Evolutionary conservation across 2,329 filamentous ascomycete genomes (phyloP).

Genomic region (Aspergillus tanneri): DNA sequence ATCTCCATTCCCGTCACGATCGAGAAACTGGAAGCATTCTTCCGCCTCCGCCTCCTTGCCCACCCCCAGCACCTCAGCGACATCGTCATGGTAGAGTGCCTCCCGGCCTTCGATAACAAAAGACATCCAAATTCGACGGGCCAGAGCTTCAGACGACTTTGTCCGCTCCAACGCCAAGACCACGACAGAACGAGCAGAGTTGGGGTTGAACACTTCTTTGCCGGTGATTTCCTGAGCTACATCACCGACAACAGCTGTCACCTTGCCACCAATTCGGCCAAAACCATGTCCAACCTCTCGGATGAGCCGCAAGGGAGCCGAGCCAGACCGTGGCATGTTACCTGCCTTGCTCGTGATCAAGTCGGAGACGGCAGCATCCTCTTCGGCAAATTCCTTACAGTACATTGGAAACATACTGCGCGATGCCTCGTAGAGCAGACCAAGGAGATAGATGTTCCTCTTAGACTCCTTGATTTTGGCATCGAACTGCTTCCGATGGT

Average conservation of each 20-base stretch:
- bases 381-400: slow-evolving; percentile 83
- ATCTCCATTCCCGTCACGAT: slow-evolving; percentile 87
- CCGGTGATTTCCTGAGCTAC: slow-evolving; percentile 93
- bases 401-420: slow-evolving; percentile 87
- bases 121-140: slow-evolving; percentile 96
- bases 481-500: slow-evolving; percentile 67
- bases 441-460: slow-evolving; percentile 75
- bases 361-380: slow-evolving; percentile 90
- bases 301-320: slow-evolving; percentile 76
- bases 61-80: slow-evolving; percentile 80
- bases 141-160: slow-evolving; percentile 82
- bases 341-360: slow-evolving; percentile 51
- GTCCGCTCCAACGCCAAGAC: slow-evolving; percentile 84
- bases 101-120: slow-evolving; percentile 90
- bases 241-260: slow-evolving; percentile 89
- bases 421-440: slow-evolving; percentile 86
- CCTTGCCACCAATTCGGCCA: slow-evolving; percentile 83
- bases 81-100: slow-evolving; percentile 73
- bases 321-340: slow-evolving; percentile 56
- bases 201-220: slow-evolving; percentile 91
- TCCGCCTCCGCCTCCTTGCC: slow-evolving; percentile 75
- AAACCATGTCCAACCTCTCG: slow-evolving; percentile 69
- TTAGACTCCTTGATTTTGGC: slow-evolving; percentile 83
- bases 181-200: slow-evolving; percentile 84
- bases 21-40: slow-evolving; percentile 77